phyloP scores from a whole-genome alignment of 2,329 filamentous ascomycete species.

The Ceratocystis papillata region DNA sequence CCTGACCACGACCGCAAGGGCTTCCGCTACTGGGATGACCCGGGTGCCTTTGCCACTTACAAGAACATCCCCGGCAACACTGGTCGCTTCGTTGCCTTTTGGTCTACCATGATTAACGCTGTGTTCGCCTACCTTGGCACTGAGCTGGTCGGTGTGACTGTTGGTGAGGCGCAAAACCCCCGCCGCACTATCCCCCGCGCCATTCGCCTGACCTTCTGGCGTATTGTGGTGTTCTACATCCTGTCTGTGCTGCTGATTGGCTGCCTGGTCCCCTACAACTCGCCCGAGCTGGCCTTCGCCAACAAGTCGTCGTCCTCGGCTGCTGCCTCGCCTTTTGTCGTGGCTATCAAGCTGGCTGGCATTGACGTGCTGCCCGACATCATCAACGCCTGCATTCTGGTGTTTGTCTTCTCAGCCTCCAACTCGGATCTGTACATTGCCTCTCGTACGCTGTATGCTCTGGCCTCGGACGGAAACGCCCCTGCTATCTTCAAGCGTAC shows the following conservation, averaged over 20 bases:
- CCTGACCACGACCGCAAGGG: slow-evolving; percentile 51
- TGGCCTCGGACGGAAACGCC: slow-evolving; percentile 61
- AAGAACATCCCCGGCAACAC: slow-evolving; percentile 34
- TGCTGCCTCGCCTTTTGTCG: slow-evolving; percentile 62
- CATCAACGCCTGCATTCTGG: slow-evolving; percentile 61
- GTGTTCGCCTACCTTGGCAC: slow-evolving; percentile 71
- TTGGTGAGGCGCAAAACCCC: slow-evolving; percentile 70
- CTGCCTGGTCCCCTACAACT: slow-evolving; percentile 66
- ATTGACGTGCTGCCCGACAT: slow-evolving; percentile 55
- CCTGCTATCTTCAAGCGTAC: slow-evolving; percentile 61
- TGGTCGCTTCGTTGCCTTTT: slow-evolving; percentile 52
- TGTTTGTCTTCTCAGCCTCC: slow-evolving; percentile 66
- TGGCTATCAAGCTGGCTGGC: slow-evolving; percentile 54
- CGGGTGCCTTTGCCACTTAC: slow-evolving; percentile 45
- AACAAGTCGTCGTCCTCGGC: slow-evolving; percentile 39
- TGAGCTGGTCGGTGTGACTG: slow-evolving; percentile 66
- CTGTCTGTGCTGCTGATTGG: slow-evolving; percentile 63
- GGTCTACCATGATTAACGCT: slow-evolving; percentile 62
- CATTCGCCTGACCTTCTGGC: slow-evolving; percentile 71
- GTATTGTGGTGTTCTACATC: slow-evolving; percentile 71
- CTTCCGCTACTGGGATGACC: slow-evolving; percentile 55
- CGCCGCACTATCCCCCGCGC: slow-evolving; percentile 64
- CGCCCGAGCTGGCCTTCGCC: slow-evolving; percentile 47
- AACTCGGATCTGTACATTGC: slow-evolving; percentile 72
- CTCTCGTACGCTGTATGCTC: slow-evolving; percentile 60